Evolutionary conservation across 2,329 filamentous ascomycete genomes (phyloP).

Genomic region (Taxawa tesnikishii): DNA sequence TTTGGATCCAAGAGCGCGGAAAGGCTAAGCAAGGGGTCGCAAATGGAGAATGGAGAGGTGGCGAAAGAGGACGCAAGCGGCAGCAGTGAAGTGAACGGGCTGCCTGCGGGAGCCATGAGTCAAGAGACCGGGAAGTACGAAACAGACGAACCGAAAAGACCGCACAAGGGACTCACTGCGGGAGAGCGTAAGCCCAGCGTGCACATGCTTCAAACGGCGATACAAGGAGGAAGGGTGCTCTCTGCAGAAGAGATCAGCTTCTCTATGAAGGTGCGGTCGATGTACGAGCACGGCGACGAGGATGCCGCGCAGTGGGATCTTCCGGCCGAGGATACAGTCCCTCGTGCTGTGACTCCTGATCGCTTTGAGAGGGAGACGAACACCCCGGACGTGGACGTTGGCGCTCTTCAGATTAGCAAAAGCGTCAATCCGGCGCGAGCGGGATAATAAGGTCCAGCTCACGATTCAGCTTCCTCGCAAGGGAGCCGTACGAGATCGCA

Average conservation of each 20-base stretch:
- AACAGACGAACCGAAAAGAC: not conserved
- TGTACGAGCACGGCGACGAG: slow-evolving; percentile 52
- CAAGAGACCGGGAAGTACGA: not conserved
- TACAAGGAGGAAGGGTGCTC: slow-evolving; percentile 33
- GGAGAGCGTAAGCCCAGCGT: slow-evolving; percentile 21
- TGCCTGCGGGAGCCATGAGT: not conserved
- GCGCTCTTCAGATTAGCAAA: slow-evolving; percentile 2
- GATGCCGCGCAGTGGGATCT: slow-evolving; percentile 32
- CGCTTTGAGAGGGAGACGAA: slow-evolving; percentile 3
- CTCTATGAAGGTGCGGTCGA: slow-evolving; percentile 49
- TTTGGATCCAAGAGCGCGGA: slow-evolving; percentile 39
- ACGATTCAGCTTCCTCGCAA: slow-evolving; percentile 24
- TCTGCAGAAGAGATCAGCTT: slow-evolving; percentile 53
- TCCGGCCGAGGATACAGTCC: slow-evolving; percentile 2
- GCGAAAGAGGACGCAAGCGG: too few species aligned
- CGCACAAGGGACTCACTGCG: slow-evolving; percentile 11
- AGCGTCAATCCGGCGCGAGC: slow-evolving; percentile 2
- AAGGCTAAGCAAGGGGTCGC: slow-evolving; percentile 10
- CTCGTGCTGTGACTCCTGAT: not conserved
- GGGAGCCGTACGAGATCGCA: slow-evolving; percentile 44
- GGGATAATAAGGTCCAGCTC: slow-evolving; percentile 5
- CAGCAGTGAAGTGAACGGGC: too few species aligned
- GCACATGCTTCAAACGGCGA: slow-evolving; percentile 22
- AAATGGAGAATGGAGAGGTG: slow-evolving; percentile 4
- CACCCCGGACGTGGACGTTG: slow-evolving; percentile 7